Percentiles rank a stretch among this genome's conserved stretches.
Evolutionary conservation across 345 rosid genomes (phyloP).

Genomic region (Gossypium turneri): DNA sequence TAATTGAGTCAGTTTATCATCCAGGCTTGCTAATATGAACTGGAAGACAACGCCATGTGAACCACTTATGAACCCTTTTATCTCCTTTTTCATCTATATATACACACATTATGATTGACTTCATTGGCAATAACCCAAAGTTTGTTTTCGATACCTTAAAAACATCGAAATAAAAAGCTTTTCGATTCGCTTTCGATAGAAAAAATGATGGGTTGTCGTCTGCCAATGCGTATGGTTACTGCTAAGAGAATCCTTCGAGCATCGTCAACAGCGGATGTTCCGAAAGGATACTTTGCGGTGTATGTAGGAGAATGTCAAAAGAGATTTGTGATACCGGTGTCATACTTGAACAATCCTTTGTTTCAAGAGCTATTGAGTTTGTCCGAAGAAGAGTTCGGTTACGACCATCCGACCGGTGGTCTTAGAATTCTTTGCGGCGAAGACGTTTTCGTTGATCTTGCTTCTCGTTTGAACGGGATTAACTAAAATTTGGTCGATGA

Average conservation of each 20-base stretch:
- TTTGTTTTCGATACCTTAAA: neutral
- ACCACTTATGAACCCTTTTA: neutral
- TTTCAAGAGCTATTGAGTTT: conserved; percentile 30
- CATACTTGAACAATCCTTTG: conserved; percentile 27
- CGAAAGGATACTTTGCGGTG: conserved; percentile 8
- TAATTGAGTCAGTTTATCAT: neutral
- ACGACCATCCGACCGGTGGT: conserved; percentile 34
- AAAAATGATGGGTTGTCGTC: neutral
- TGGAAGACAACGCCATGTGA: conserved; percentile 12
- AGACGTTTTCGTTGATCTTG: conserved; percentile 22
- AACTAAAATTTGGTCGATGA: neutral
- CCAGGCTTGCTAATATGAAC: conserved; percentile 14
- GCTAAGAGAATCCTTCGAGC: conserved; percentile 3
- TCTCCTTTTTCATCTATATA: neutral
- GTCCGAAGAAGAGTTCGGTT: conserved; percentile 41
- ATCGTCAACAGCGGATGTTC: conserved; percentile 24
- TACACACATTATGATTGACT: neutral
- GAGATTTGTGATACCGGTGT: conserved; percentile 35
- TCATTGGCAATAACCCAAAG: neutral
- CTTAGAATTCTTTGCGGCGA: conserved; percentile 40
- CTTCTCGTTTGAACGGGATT: neutral
- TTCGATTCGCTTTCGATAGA: neutral
- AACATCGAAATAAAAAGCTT: neutral
- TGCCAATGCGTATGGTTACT: neutral
- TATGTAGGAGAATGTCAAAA: conserved; percentile 30